These are phyloP conservation scores for Apophysomyces sp. DNA, from an alignment of 371 early-diverging fungal genomes.

Conservation along the genomic window DNA sequence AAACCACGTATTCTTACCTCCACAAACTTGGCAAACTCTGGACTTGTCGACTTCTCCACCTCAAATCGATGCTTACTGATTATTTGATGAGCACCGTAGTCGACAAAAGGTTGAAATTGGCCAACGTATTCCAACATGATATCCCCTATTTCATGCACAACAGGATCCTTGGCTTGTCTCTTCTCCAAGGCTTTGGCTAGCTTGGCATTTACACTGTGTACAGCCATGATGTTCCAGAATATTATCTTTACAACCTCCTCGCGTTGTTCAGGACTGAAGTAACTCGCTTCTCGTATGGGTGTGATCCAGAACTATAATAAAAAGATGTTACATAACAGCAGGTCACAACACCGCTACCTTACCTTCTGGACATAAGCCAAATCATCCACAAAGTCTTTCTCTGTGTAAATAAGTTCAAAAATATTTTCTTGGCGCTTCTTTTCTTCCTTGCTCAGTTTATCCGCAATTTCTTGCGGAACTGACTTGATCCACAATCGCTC, in stretches of 20 bases:
- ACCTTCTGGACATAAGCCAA: conserved; percentile 57
- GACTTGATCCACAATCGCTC: conserved; percentile 58
- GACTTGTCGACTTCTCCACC: conserved; percentile 69
- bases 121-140: conserved; percentile 74
- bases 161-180: conserved; percentile 68
- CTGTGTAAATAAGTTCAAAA: conserved; percentile 90
- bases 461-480: conserved; percentile 70
- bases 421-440: conserved; percentile 91
- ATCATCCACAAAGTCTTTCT: conserved; percentile 90
- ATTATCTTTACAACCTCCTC: conserved; percentile 70
- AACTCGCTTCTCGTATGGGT: conserved; percentile 64
- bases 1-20: conserved; percentile 35
- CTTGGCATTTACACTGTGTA: conserved; percentile 67
- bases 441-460: conserved; percentile 72
- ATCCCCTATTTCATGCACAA: conserved; percentile 86
- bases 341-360: conserved; percentile 5
- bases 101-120: conserved; percentile 79
- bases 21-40: conserved; percentile 71
- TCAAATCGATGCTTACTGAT: conserved; percentile 83
- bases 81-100: conserved; percentile 88
- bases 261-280: conserved; percentile 58
- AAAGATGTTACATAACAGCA: not conserved
- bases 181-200: conserved; percentile 64
- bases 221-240: conserved; percentile 81
- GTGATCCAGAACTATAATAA: conserved; percentile 64